phyloP scores from a whole-genome alignment of 257 asterid species.

The Capsicum baccatum region DNA sequence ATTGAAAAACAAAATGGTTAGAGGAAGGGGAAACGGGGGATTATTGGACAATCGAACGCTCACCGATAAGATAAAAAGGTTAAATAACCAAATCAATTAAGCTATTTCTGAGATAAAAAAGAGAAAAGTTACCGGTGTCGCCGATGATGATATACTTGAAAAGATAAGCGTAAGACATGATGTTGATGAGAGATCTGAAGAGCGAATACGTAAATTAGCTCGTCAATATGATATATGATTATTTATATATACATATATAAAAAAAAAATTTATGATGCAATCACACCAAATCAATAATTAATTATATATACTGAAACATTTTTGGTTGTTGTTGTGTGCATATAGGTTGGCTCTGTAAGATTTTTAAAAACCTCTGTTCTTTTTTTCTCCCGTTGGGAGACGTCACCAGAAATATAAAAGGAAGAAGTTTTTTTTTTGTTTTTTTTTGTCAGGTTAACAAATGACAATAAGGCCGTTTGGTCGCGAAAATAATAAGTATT shows the following conservation, averaged over 20 bases:
- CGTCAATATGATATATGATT: not conserved
- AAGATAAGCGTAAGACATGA: slow-evolving; percentile 67
- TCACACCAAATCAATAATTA: no score
- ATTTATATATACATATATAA: not conserved
- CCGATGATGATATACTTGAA: slow-evolving; percentile 80
- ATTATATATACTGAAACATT: no score
- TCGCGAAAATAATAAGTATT: no score
- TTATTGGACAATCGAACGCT: no score
- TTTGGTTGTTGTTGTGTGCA: no score
- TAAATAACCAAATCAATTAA: no score
- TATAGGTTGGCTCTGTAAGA: not conserved
- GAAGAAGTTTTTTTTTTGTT: not conserved
- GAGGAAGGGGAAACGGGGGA: no score
- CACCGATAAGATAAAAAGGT: no score
- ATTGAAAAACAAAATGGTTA: not conserved
- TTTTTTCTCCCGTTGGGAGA: not conserved
- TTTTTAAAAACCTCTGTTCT: slow-evolving; percentile 18
- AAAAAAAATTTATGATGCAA: no score
- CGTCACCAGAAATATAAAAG: not conserved
- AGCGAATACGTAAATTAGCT: not conserved
- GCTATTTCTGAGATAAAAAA: not conserved
- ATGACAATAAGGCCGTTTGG: no score
- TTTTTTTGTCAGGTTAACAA: no score
- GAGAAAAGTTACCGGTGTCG: slow-evolving; percentile 51
- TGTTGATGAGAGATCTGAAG: slow-evolving; percentile 29